These are phyloP conservation scores for Kwoniella europaea DNA, from an alignment of 768 basidiomycete species.

Conservation along the genomic window DNA sequence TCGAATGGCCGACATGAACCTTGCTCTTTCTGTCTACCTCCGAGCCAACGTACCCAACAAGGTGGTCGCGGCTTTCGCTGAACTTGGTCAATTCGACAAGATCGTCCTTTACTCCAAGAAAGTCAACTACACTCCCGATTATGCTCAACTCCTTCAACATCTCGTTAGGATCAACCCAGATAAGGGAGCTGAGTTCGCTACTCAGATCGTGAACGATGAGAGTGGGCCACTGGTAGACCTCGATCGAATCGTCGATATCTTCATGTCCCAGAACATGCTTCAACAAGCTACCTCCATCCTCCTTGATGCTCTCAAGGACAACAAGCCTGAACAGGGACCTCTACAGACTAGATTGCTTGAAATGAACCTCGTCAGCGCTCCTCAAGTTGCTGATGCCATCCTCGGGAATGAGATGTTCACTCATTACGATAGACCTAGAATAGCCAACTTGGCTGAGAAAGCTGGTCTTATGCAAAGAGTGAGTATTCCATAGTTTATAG, in stretches of 20 bases:
- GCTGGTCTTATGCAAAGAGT: conserved; percentile 93
- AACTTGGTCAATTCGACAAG: conserved; percentile 98
- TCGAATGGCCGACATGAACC: conserved; percentile 90
- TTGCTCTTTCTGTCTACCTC: conserved; percentile 95
- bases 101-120: conserved; percentile 97
- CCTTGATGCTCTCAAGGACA: conserved; percentile 95
- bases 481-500: conserved; percentile 51
- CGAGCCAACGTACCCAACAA: conserved; percentile 98
- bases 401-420: conserved; percentile 98
- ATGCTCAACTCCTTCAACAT: conserved; percentile 88
- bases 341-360: conserved; percentile 95
- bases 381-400: conserved; percentile 98
- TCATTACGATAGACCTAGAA: conserved; percentile 92
- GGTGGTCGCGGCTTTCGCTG: conserved; percentile 98
- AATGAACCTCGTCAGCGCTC: conserved; percentile 96
- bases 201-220: conserved; percentile 91
- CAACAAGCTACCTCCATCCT: conserved; percentile 98
- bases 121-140: conserved; percentile 91
- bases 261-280: conserved; percentile 99
- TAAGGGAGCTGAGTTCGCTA: conserved; percentile 97
- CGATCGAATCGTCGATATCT: conserved; percentile 96
- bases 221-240: conserved; percentile 88
- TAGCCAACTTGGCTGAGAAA: conserved; percentile 98
- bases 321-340: conserved; percentile 94
- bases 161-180: conserved; percentile 95